Conservation (phyloP, 2,329 filamentous ascomycete species). For the Cephalotrichum gorgonifer region DNA sequence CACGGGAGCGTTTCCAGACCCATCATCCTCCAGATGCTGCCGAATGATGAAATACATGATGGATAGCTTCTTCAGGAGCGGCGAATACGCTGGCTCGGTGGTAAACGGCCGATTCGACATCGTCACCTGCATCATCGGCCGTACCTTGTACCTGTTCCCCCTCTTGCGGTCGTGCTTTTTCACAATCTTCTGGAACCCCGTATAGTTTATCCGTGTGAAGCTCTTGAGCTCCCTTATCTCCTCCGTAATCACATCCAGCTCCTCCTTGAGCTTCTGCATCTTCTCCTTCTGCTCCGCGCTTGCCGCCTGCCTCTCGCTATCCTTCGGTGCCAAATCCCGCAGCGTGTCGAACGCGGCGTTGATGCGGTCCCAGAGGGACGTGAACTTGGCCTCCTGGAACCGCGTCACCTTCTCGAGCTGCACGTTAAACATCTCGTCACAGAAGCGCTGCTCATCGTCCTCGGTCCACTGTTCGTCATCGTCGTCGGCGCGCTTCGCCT, state of each 20-base stretch:
- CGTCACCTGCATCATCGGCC: conserved; percentile 83
- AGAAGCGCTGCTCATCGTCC: conserved; percentile 86
- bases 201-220: conserved; percentile 94
- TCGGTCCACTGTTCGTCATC: conserved; percentile 74
- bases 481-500: conserved; percentile 54
- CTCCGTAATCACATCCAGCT: conserved; percentile 80
- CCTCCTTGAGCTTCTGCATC: conserved; percentile 61
- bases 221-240: conserved; percentile 90
- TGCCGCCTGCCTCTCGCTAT: conserved; percentile 34
- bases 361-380: conserved; percentile 39
- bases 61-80: conserved; percentile 80
- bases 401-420: conserved; percentile 90
- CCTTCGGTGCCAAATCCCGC: conserved; percentile 66
- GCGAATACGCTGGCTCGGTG: conserved; percentile 79
- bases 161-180: conserved; percentile 98
- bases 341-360: conserved; percentile 58
- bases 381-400: conserved; percentile 76
- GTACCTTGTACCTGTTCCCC: conserved; percentile 75
- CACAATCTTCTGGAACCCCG: conserved; percentile 92
- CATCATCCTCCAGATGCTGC: conserved; percentile 61
- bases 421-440: conserved; percentile 87
- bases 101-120: conserved; percentile 88
- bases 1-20: conserved; percentile 21
- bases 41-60: conserved; percentile 93
- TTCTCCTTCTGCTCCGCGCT: conserved; percentile 35